Conservation (phyloP, 1,139 yeast species). For the Sugiyamaella pinicola region DNA sequence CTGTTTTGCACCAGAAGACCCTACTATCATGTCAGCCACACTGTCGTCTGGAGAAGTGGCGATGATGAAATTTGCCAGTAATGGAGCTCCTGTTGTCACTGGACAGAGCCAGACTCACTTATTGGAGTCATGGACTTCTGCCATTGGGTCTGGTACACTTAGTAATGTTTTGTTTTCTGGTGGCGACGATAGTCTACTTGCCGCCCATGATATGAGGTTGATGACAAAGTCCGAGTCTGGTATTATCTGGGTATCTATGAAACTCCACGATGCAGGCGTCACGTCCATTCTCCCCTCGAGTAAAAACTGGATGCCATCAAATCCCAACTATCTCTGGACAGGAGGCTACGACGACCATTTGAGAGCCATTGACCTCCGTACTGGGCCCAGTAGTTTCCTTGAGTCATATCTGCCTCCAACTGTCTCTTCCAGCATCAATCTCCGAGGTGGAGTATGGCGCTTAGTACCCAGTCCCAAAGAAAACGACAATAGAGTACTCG, state of each 20-base stretch:
- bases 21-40: slow-evolving; percentile 37
- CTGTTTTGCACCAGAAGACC: slow-evolving; percentile 45
- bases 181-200: slow-evolving; percentile 81
- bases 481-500: slow-evolving; percentile 50
- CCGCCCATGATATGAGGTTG: slow-evolving; percentile 70
- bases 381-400: slow-evolving; percentile 49
- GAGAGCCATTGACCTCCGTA: slow-evolving; percentile 68
- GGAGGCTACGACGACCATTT: slow-evolving; percentile 91
- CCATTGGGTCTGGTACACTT: slow-evolving; percentile 62
- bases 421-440: slow-evolving; percentile 48
- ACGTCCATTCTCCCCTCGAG: slow-evolving; percentile 63
- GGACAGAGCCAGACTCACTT: slow-evolving; percentile 49
- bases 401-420: slow-evolving; percentile 53
- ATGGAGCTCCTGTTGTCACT: slow-evolving; percentile 23
- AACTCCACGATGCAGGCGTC: slow-evolving; percentile 85
- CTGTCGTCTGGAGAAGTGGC: slow-evolving; percentile 42
- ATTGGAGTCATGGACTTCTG: slow-evolving; percentile 89
- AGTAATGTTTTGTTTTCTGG: slow-evolving; percentile 74
- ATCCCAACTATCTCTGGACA: slow-evolving; percentile 57
- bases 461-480: slow-evolving; percentile 61
- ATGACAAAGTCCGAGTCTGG: slow-evolving; percentile 35
- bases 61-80: slow-evolving; percentile 27
- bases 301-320: slow-evolving; percentile 45
- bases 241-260: slow-evolving; percentile 56
- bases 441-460: slow-evolving; percentile 97